Evolutionary conservation across 148 eudicot genomes (phyloP).

Genomic region (Heliamphora exappendiculata): DNA sequence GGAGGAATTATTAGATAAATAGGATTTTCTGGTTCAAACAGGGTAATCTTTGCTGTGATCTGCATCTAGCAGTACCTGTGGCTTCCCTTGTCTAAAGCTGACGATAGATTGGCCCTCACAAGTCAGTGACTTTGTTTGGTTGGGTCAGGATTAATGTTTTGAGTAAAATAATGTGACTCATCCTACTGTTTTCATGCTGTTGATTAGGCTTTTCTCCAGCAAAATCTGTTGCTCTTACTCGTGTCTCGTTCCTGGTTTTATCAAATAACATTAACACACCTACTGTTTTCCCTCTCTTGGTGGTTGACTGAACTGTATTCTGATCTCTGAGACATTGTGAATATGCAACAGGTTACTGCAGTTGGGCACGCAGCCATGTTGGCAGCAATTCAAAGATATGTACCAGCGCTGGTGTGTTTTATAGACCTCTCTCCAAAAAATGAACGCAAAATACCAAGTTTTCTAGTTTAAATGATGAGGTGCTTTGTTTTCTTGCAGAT

Average conservation of each 20-base stretch:
- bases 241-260: neutral
- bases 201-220: neutral
- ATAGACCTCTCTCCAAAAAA: slow-evolving; percentile 1
- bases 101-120: neutral
- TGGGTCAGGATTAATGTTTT: neutral
- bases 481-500: slow-evolving; percentile 38
- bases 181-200: neutral
- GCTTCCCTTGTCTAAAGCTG: neutral
- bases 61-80: neutral
- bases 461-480: neutral
- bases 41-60: neutral
- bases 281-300: neutral
- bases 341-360: slow-evolving; percentile 79
- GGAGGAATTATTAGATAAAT: neutral
- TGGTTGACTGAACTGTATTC: neutral
- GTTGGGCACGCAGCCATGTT: slow-evolving; percentile 99
- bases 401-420: slow-evolving; percentile 72
- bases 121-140: neutral
- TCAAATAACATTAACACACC: neutral
- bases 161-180: neutral
- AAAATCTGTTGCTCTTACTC: neutral
- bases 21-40: neutral
- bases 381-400: slow-evolving; percentile 95
- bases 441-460: neutral
- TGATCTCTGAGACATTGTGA: slow-evolving; percentile 3